These are phyloP conservation scores for Schwanniomyces etchellsii DNA, from an alignment of 1,139 yeast genomes.

Conservation along the genomic window DNA sequence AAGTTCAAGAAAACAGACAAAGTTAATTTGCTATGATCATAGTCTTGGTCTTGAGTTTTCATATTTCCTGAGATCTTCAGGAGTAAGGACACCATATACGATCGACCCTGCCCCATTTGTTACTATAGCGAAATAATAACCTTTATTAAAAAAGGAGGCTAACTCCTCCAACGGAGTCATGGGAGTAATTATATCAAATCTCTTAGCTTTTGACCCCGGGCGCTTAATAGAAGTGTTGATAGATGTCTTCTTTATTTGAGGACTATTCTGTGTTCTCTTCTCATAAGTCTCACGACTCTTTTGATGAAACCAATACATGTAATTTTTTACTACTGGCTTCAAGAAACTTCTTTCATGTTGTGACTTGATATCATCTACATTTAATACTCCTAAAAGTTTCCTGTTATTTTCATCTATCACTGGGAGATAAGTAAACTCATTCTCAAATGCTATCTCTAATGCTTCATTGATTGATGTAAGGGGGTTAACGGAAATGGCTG, in stretches of 20 bases:
- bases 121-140: slow-evolving; percentile 53
- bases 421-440: slow-evolving; percentile 54
- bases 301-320: slow-evolving; percentile 43
- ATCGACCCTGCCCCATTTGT: slow-evolving; percentile 51
- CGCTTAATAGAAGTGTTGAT: slow-evolving; percentile 22
- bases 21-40: too few species aligned
- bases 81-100: slow-evolving; percentile 61
- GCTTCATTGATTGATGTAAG: slow-evolving; percentile 45
- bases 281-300: slow-evolving; percentile 30
- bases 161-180: slow-evolving; percentile 53
- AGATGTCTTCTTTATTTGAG: slow-evolving; percentile 16
- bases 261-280: slow-evolving; percentile 11
- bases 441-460: slow-evolving; percentile 45
- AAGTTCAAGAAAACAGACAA: neutral
- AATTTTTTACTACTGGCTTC: slow-evolving; percentile 29
- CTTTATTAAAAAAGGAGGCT: slow-evolving; percentile 45
- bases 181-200: slow-evolving; percentile 46
- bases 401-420: slow-evolving; percentile 48
- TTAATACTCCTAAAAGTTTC: slow-evolving; percentile 50
- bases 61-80: slow-evolving; percentile 52
- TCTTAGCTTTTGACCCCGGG: slow-evolving; percentile 24
- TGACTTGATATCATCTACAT: slow-evolving; percentile 39
- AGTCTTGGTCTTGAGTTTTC: slow-evolving; percentile 49
- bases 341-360: slow-evolving; percentile 19
- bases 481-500: slow-evolving; percentile 55